phyloP scores from a whole-genome alignment of 805 yeast genomes.

The Zygosaccharomyces lentus region DNA sequence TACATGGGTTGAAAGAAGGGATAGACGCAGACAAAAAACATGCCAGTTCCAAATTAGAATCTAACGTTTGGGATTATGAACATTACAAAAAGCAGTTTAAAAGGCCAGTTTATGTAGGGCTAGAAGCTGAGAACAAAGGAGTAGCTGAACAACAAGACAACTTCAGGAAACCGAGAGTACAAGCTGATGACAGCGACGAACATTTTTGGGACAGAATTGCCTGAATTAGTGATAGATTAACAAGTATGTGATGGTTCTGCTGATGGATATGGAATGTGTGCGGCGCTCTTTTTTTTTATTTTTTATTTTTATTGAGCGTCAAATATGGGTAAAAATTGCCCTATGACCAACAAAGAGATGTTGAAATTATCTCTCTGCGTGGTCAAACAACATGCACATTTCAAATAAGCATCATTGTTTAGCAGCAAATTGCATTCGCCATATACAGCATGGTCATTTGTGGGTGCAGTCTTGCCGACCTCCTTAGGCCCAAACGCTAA shows the following conservation, averaged over 20 bases:
- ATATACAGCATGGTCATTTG: constrained; percentile 22
- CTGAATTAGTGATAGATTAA: background rate
- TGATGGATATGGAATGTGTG: background rate
- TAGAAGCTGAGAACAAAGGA: background rate
- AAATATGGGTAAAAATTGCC: constrained; percentile 71
- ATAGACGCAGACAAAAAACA: constrained; percentile 17
- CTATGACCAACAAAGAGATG: constrained; percentile 78
- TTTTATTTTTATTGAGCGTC: constrained; percentile 13
- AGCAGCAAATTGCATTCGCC: constrained; percentile 39
- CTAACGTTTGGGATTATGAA: constrained; percentile 57
- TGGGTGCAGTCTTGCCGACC: constrained; percentile 7
- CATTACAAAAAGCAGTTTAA: constrained; percentile 52
- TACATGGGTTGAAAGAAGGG: constrained; percentile 27
- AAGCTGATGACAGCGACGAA: constrained; percentile 20
- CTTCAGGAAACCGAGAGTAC: constrained; percentile 24
- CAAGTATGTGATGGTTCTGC: too few species aligned
- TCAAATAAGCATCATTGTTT: constrained; percentile 41
- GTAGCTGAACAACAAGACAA: background rate
- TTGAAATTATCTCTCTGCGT: constrained; percentile 80
- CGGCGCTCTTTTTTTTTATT: background rate
- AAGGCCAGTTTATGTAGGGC: constrained; percentile 43
- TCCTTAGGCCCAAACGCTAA: constrained; percentile 50
- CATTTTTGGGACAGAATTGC: constrained; percentile 22
- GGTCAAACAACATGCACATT: constrained; percentile 80
- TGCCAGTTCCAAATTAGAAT: constrained; percentile 26